Evolutionary conservation across 2,329 filamentous ascomycete genomes (phyloP), one percentile per base, ranked within the genome.

Genomic region (Scytalidium sp.): DNA sequence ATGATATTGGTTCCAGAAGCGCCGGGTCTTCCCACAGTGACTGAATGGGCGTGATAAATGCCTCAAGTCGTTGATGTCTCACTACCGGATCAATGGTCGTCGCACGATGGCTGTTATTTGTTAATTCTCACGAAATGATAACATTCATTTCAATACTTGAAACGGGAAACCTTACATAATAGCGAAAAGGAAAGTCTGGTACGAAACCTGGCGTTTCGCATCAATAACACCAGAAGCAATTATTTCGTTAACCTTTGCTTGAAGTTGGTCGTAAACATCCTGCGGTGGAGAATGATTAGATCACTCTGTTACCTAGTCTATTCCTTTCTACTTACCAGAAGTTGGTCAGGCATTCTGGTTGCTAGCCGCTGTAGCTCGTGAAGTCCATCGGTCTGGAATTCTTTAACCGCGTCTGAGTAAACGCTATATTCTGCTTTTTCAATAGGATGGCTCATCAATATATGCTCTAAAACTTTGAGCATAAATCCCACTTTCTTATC

Each of bases 121-220:
- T 15, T 49, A 59, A 54, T 22, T 44, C 11, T 29, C 11, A 13
- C 10, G n/a, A 39, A 19, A 15, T 25, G 49, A 57, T 43, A 60
- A 54, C n/a, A 39, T 19, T 40, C 29, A 15, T n/a, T 15, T 43
- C 13, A 20, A 2, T 41, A n/a, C 20, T 20, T 3, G n/a, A 46
- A 22, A 17, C 41, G 10, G 27, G 15, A 27, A 27, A 39, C 66
- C 76, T 64, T 72, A 87, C 81, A 94, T 86, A 54, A 99, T 94
- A 51, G 96, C 94, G 66, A 99, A 95, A 1, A 97, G 76, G 55
- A 97, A 93, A 9, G 91, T 93, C 59, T 85, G 88, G 61, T 95
- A 92, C 2, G 92, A 90, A 62, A 94, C 85, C 50, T 89, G 84
- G 25, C 92, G 82, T 63, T 92, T 90, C 60, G 93, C 87, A 61